A percentile compares a stretch with the other conserved stretches of the same genome.
Evolutionary conservation across 2,329 filamentous ascomycete species (phyloP).

Genomic region (Pseudogymnoascus sp.): DNA sequence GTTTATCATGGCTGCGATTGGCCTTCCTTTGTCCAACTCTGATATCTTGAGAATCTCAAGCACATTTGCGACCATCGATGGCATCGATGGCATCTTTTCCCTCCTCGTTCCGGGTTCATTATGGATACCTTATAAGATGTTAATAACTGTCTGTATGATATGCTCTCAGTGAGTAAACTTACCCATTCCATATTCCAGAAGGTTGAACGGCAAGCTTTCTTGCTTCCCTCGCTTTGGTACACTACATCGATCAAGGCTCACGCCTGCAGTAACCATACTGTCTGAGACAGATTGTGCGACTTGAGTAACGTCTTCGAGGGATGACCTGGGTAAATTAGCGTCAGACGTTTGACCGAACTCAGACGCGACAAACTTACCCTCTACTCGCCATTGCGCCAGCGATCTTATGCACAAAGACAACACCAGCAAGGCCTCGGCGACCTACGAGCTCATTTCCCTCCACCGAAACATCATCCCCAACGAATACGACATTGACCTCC

Average conservation of each 20-base stretch:
- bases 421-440: conserved; percentile 30
- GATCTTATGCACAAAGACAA: conserved; percentile 11
- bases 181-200: conserved; percentile 34
- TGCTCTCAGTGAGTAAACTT: conserved; percentile 14
- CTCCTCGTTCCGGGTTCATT: conserved; percentile 35
- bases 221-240: conserved; percentile 42
- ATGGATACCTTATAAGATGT: conserved; percentile 25
- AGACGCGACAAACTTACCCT: neutral
- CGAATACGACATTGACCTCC: conserved; percentile 29
- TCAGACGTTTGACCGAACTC: too few relatives aligned
- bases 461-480: conserved; percentile 33
- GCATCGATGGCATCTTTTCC: neutral
- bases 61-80: neutral
- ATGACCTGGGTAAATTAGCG: conserved; percentile 9
- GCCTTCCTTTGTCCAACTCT: conserved; percentile 17
- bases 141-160: neutral
- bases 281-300: conserved; percentile 24
- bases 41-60: neutral
- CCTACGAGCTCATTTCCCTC: conserved; percentile 32
- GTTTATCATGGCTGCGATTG: conserved; percentile 12
- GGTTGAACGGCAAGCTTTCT: conserved; percentile 33
- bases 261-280: conserved; percentile 39
- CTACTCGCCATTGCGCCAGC: conserved; percentile 17
- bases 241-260: conserved; percentile 43
- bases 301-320: conserved; percentile 20